phyloP scores from a whole-genome alignment of 2,329 filamentous ascomycete species.

The Hypomyces perniciosus region DNA sequence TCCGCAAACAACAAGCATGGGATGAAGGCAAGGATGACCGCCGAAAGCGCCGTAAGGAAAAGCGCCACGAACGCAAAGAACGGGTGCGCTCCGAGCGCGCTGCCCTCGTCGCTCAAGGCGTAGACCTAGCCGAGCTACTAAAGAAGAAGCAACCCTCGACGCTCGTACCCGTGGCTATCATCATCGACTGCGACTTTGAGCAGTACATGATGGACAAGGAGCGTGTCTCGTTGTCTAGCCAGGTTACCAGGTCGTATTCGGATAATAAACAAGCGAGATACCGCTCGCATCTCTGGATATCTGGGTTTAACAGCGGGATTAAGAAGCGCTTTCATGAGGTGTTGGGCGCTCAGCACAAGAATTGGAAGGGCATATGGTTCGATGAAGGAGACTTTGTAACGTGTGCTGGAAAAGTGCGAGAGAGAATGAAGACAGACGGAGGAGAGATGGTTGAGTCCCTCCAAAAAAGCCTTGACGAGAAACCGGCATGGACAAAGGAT shows the following conservation, averaged over 20 bases:
- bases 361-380: constrained; percentile 76
- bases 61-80: constrained; percentile 41
- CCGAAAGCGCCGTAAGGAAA: constrained; percentile 49
- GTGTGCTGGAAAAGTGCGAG: constrained; percentile 59
- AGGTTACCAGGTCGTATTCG: constrained; percentile 83
- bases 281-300: constrained; percentile 67
- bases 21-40: constrained; percentile 62
- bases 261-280: constrained; percentile 69
- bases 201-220: constrained; percentile 84
- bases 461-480: constrained; percentile 28
- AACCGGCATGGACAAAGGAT: constrained; percentile 27
- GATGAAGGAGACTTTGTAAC: constrained; percentile 67
- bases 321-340: constrained; percentile 74
- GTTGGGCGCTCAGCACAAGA: constrained; percentile 62
- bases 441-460: constrained; percentile 58
- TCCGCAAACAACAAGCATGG: constrained; percentile 66
- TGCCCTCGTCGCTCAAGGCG: constrained; percentile 42
- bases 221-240: constrained; percentile 71
- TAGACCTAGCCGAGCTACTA: constrained; percentile 32
- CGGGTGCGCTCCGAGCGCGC: constrained; percentile 46
- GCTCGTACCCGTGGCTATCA: constrained; percentile 68
- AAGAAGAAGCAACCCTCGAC: constrained; percentile 32
- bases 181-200: constrained; percentile 92
- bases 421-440: constrained; percentile 54
- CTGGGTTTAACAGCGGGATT: constrained; percentile 70